Base-by-base conservation (phyloP, 345 rosid species). In the Ricinus communis region DNA sequence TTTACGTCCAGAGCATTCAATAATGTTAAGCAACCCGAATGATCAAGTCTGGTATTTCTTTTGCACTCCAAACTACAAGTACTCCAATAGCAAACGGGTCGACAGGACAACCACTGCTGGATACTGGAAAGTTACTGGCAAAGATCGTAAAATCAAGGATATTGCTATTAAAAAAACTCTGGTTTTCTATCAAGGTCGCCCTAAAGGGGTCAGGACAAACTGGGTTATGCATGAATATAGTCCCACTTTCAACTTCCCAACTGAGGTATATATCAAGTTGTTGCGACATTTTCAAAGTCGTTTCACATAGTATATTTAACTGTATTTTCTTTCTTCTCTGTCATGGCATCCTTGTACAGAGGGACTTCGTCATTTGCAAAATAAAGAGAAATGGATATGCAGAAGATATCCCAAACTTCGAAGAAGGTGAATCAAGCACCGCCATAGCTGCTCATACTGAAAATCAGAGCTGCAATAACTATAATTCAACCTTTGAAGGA, bases 191-290 rank as follows among this genome's bases (percentile, higher is more conserved):
- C 9, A 16, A 33, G 61, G 46, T 5, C 38, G 47, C 45, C 19
- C 13, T 53, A 10, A 33, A 0, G 71, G 54, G 1, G 53, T 16
- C 14, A 62, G 12, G 31, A 74, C 78, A 14, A 52, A 11, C 4
- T 74, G 78, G 78, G 1, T 74, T 43, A 68, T 69, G 8, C 73
- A 69, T 16, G 69, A 74, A n/a, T 74, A 74, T 24, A 14, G 12
- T 28, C 59, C 59, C n/a, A 31, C 10, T 10, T 50, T 54, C n/a
- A 57, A 19, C 77, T 30, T 58, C 21, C 18, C 14, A 21, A 49
- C 10, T 51, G 19, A 45, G 76, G 66, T 73, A 46, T 16, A 2
- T 24, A 5, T 53, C 5, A 6, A 18, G 12, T 43, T 6, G 6
- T 33, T 33, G 38, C 6, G 38, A n/a, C 38, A 33, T 33, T 33